Evolutionary conservation across 371 early-diverging fungal genomes (phyloP).

Genomic region (Mucor irregularis): DNA sequence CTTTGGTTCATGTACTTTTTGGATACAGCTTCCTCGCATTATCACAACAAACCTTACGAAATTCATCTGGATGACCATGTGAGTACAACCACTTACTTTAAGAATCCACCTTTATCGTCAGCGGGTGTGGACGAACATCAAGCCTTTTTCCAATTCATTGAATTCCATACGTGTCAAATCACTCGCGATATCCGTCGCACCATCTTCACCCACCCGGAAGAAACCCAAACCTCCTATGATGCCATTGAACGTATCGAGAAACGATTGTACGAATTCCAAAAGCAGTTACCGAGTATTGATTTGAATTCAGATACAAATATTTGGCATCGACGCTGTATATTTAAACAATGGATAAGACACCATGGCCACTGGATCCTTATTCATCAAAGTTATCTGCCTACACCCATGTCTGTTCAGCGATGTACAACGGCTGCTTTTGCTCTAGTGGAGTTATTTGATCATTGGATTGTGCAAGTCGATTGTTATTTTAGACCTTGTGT

Average conservation of each 20-base stretch:
- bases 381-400: constrained; percentile 48
- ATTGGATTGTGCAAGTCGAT: constrained; percentile 37
- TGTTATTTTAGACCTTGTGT: constrained; percentile 53
- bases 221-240: constrained; percentile 29
- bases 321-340: constrained; percentile 38
- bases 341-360: constrained; percentile 41
- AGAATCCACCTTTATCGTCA: background rate
- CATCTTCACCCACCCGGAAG: constrained; percentile 35
- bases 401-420: constrained; percentile 38
- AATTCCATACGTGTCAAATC: constrained; percentile 41
- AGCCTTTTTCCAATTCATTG: constrained; percentile 33
- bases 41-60: constrained; percentile 48
- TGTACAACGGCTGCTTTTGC: constrained; percentile 49
- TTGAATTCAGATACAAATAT: constrained; percentile 4
- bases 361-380: constrained; percentile 53
- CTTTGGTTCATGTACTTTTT: constrained; percentile 48
- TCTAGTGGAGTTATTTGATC: constrained; percentile 38
- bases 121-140: constrained; percentile 21
- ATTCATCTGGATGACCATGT: constrained; percentile 32
- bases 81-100: constrained; percentile 28
- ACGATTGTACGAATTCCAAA: constrained; percentile 24
- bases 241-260: constrained; percentile 44
- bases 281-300: constrained; percentile 16
- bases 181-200: constrained; percentile 47
- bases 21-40: constrained; percentile 47